Percentiles rank a stretch among this genome's conserved stretches.
Conservation (phyloP, 2,329 filamentous ascomycete genomes). For the Fusarium denticulatum region DNA sequence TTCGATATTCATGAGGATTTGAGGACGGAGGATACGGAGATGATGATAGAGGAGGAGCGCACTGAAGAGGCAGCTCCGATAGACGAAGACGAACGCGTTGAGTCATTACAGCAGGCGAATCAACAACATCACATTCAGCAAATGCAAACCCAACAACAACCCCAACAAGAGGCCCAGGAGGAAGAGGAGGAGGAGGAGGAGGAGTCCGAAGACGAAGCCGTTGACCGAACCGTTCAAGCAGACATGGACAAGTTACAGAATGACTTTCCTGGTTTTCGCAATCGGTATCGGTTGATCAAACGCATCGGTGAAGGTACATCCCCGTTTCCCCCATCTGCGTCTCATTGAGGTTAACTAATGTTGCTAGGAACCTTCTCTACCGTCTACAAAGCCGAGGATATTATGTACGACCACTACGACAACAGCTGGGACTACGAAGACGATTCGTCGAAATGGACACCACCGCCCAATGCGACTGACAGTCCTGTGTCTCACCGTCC, state of each 20-base stretch:
- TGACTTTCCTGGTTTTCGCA: constrained; percentile 83
- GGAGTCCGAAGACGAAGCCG: constrained; percentile 67
- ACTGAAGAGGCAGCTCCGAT: constrained; percentile 39
- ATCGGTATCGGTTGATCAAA: constrained; percentile 90
- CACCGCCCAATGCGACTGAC: constrained; percentile 69
- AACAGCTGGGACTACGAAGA: constrained; percentile 87
- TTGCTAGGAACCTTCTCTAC: constrained; percentile 95
- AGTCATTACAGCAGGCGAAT: constrained; percentile 37
- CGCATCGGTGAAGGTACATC: constrained; percentile 89
- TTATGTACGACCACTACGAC: constrained; percentile 82
- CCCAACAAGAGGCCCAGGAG: constrained; percentile 37
- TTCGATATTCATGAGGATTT: constrained; percentile 63
- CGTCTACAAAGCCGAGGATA: constrained; percentile 97
- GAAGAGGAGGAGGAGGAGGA: constrained; percentile 54
- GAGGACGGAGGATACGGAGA: constrained; percentile 60
- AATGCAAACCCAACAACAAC: constrained; percentile 25
- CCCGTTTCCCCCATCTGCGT: neutral
- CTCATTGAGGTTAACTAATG: constrained; percentile 12
- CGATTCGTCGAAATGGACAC: constrained; percentile 72
- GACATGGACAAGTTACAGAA: constrained; percentile 89
- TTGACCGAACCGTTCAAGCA: constrained; percentile 76
- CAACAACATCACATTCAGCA: constrained; percentile 30
- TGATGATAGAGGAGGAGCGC: constrained; percentile 57
- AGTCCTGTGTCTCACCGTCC: constrained; percentile 46
- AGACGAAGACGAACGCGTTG: constrained; percentile 40